Evolutionary conservation across 2,329 filamentous ascomycete species (phyloP), one percentile per base, ranked within the genome.

Genomic region (Colletotrichum plurivorum): DNA sequence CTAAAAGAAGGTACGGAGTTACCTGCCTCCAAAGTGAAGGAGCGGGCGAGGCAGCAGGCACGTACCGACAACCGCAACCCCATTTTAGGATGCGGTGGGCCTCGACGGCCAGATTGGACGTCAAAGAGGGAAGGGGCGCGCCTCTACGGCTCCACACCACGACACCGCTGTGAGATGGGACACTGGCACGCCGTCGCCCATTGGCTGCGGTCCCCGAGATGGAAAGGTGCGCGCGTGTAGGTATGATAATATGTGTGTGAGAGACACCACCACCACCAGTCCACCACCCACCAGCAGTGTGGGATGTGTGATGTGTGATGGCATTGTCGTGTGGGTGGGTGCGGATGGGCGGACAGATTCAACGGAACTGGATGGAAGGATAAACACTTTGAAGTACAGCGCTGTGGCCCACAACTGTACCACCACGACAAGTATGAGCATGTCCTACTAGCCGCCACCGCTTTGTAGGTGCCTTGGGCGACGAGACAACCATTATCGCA

Each of bases 141-240:
- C n/a, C 22, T 31, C 15, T 20, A 16, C 10, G 22, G 43, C 43
- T 18, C 61, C 61, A 55, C 66, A 39, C 53, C 18, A 13, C 61
- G 55, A 69, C 61, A 69, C 55, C 61, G 55, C 61, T 55, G 45
- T 39, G 39, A 63, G 36, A 16, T 43, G 16, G 52, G 25, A 58
- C 39, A 46, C 45, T 49, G 22, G 52, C 25, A 27, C 16, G 18
- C 53, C 16, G 58, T 16, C 58, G 18, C 20, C 41, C 52, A 53
- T 53, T 63, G 59, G 59, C 18, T 46, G 48, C 25, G 20, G 58
- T 48, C 49, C 53, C 58, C 39, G 48, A 54, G 46, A 41, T 53
- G 58, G 20, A 31, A 20, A 45, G 18, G 31, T 39, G 58, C 46
- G 55, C 18, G 41, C 31, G 36, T 20, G 36, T 41, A 15, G 20